phyloP scores from a whole-genome alignment of 106 monocot genomes.

The Dendrobium huoshanense region DNA sequence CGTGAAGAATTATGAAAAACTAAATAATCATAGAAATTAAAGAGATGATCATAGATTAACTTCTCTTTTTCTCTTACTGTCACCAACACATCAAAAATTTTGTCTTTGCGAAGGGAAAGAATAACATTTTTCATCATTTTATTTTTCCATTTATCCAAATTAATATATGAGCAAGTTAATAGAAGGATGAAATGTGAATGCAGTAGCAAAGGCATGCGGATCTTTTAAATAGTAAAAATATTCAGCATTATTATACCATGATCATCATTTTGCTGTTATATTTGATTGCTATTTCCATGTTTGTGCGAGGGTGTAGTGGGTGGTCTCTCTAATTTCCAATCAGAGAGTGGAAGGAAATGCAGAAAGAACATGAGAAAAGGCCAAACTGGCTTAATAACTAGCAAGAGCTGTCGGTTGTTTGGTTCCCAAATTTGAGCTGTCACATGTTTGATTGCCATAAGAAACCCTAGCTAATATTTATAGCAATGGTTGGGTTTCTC shows the following conservation, averaged over 20 bases:
- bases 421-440: conserved; percentile 14
- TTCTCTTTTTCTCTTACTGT: no score
- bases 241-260: no score
- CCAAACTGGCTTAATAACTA: conserved; percentile 8
- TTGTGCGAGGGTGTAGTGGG: not conserved
- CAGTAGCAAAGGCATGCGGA: no score
- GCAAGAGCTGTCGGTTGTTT: conserved; percentile 14
- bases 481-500: not conserved
- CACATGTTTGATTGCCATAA: conserved; percentile 5
- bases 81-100: no score
- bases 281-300: not conserved
- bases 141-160: not conserved
- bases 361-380: conserved; percentile 14
- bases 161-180: no score
- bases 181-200: no score
- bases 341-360: conserved; percentile 3
- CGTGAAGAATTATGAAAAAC: no score
- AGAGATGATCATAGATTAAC: no score
- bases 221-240: no score
- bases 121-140: not conserved
- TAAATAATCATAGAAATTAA: no score
- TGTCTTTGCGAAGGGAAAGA: no score
- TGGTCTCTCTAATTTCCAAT: not conserved
- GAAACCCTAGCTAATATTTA: conserved; percentile 7
- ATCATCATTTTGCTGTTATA: not conserved